These are phyloP conservation scores for Panaeolus papilionaceus DNA, from an alignment of 768 basidiomycete species.

Conservation along the genomic window DNA sequence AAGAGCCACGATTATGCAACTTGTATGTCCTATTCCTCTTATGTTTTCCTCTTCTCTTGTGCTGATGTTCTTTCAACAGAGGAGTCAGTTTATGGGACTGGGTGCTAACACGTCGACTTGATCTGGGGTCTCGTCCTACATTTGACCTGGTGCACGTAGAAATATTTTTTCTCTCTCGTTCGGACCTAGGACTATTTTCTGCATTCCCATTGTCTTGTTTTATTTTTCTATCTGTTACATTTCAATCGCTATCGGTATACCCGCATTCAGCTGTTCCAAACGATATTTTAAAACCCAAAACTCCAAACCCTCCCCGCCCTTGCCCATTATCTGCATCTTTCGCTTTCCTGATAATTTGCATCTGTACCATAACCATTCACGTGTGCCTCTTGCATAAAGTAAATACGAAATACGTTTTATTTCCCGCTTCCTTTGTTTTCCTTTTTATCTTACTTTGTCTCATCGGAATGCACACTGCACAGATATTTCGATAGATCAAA, in stretches of 20 bases:
- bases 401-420: neutral
- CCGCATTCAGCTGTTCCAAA: neutral
- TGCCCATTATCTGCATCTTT: conserved; percentile 8
- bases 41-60: neutral
- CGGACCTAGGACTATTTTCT: neutral
- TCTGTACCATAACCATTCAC: conserved; percentile 10
- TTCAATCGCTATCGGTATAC: neutral
- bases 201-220: neutral
- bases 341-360: conserved; percentile 12
- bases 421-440: neutral
- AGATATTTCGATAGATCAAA: no score
- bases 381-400: neutral
- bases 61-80: conserved; percentile 32
- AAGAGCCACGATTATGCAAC: conserved; percentile 76
- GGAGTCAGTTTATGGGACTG: conserved; percentile 44
- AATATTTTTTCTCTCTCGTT: neutral
- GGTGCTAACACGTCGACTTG: conserved; percentile 23
- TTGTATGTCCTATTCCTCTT: conserved; percentile 52
- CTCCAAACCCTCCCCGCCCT: neutral
- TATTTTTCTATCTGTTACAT: conserved; percentile 9
- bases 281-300: neutral
- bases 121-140: neutral
- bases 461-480: no score
- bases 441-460: neutral
- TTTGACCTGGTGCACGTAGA: neutral